Evolutionary conservation across 768 basidiomycete genomes (phyloP), one percentile per base, ranked within the genome.

Genomic region (Suillus occidentalis): DNA sequence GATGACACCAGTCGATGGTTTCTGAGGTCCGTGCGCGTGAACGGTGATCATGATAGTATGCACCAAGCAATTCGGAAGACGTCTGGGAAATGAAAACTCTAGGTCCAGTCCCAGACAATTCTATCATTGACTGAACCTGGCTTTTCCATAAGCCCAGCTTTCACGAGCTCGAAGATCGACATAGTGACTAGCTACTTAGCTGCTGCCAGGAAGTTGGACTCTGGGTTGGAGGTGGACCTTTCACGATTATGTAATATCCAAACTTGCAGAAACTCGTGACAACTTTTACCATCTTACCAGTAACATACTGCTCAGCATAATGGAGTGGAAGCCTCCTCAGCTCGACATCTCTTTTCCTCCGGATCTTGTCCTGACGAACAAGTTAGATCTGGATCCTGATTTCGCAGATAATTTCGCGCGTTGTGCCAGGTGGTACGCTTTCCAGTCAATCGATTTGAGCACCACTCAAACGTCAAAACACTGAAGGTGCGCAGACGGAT

Each of bases 401-500:
- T 66, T 73, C 25, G 62, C 70, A 4, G 67, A 77, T 62, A 86
- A 88, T 68, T 90, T 90, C 71, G 79, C 81, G 25, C 77, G 89
- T 13, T 77, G 75, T 20, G 83, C 84, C 0, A 85, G 83, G 77
- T 88, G 89, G 89, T 87, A 66, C 28, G 72, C 67, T n/a, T 22
- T 40, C 42, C 25, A 42, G 25, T 59, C 40, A 28, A 20, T 18
- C 6, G 28, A 10, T 42, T 59, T 7, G 18, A 59, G 39, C 25
- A 59, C 39, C 18, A 28, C 31, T 59, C 39, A 31, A 22, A 47
- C 16, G 6, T 36, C 49, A 42, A 37, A 40, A 55, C 50, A 31
- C 28, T 22, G 50, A 65, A 95, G 93, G 89, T 91, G 85, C 68
- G 83, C 86, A 14, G 93, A 95, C 69, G 93, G 92, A 0, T 86